These are phyloP conservation scores for Trametes maxima DNA, from an alignment of 768 basidiomycete species.

Conservation along the genomic window DNA sequence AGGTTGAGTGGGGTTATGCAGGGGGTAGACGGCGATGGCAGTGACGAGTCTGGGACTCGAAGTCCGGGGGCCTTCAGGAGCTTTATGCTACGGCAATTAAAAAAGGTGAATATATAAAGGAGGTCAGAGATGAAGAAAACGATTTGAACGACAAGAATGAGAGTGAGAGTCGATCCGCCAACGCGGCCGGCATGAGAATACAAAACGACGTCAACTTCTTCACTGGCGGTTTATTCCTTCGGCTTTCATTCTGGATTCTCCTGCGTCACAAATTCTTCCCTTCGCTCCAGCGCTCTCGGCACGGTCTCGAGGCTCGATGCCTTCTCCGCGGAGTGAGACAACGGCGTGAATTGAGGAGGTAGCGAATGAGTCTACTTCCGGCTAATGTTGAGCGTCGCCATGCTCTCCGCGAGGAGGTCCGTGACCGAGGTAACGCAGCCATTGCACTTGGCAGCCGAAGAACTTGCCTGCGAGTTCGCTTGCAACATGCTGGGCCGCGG, in stretches of 20 bases:
- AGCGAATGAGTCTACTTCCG: slow-evolving; percentile 40
- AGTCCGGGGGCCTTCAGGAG: slow-evolving; percentile 1
- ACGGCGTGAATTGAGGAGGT: no score
- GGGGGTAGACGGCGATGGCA: background rate
- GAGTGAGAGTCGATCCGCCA: slow-evolving; percentile 7
- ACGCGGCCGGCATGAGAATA: background rate
- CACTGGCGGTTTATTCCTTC: background rate
- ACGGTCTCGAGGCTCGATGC: background rate
- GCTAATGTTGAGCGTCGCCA: slow-evolving; percentile 62
- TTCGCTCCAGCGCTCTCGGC: background rate
- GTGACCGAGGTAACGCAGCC: slow-evolving; percentile 28
- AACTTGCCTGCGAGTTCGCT: slow-evolving; percentile 12
- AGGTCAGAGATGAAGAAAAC: background rate
- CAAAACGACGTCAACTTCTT: background rate
- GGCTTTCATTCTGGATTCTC: background rate
- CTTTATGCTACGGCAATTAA: slow-evolving; percentile 13
- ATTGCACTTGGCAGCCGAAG: background rate
- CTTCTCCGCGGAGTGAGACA: no score
- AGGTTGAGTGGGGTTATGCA: background rate
- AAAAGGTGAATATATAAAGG: slow-evolving; percentile 1
- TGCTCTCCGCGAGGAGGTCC: slow-evolving; percentile 65
- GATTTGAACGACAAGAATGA: slow-evolving; percentile 6
- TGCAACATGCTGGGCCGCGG: background rate
- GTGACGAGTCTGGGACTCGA: background rate
- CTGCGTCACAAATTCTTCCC: background rate